phyloP scores from a whole-genome alignment of 116 monocot genomes.

The Zostera marina region DNA sequence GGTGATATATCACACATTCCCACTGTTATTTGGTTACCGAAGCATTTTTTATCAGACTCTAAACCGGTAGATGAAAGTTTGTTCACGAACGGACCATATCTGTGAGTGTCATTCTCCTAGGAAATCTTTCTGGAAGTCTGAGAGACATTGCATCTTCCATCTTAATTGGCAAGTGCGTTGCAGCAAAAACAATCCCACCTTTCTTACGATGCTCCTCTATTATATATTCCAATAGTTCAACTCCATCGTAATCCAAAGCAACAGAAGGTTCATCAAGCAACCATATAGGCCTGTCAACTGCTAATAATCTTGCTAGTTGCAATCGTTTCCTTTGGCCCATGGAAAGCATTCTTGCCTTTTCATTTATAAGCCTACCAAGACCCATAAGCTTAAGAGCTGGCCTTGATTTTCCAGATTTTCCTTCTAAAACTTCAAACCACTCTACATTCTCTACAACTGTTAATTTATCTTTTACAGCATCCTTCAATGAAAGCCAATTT shows the following conservation, averaged over 20 bases:
- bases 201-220: slow-evolving; percentile 79
- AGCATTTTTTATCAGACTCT: no score
- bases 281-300: slow-evolving; percentile 87
- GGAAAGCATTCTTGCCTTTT: slow-evolving; percentile 87
- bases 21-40: no score
- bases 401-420: slow-evolving; percentile 49
- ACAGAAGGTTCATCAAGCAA: slow-evolving; percentile 95
- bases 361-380: slow-evolving; percentile 67
- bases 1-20: no score
- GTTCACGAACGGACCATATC: slow-evolving; percentile 38
- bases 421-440: slow-evolving; percentile 94
- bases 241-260: slow-evolving; percentile 78
- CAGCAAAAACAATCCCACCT: slow-evolving; percentile 83
- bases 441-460: slow-evolving; percentile 82
- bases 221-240: slow-evolving; percentile 53
- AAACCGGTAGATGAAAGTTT: no score
- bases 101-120: slow-evolving; percentile 53
- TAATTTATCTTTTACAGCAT: slow-evolving; percentile 63
- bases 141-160: slow-evolving; percentile 72
- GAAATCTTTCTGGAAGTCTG: slow-evolving; percentile 53
- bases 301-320: slow-evolving; percentile 77
- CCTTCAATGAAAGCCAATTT: slow-evolving; percentile 85
- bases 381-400: slow-evolving; percentile 80
- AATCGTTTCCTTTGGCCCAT: slow-evolving; percentile 94
- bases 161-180: slow-evolving; percentile 75